Percentiles rank a stretch among this genome's conserved stretches.
phyloP scores from a whole-genome alignment of 495 filamentous ascomycete genomes.

The Penicillium herquei region DNA sequence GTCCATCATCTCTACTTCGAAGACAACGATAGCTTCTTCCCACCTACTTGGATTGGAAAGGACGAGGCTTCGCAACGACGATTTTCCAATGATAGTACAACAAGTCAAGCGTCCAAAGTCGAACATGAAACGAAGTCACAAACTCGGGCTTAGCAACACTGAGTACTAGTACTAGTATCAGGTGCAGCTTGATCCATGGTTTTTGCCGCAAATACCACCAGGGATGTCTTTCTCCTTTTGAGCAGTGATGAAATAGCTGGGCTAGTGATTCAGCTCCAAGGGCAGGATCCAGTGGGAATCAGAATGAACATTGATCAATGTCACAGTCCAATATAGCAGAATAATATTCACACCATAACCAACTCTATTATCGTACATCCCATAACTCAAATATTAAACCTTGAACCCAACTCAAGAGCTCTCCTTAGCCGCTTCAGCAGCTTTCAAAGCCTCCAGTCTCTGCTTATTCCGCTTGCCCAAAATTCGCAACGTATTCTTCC shows the following conservation, averaged over 20 bases:
- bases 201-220: no score
- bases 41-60: slow-evolving; percentile 34
- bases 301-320: no score
- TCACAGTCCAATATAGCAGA: no score
- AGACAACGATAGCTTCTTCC: slow-evolving; percentile 44
- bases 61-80: slow-evolving; percentile 11
- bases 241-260: no score
- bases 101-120: slow-evolving; percentile 3
- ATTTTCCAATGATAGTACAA: slow-evolving; percentile 15
- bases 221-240: no score
- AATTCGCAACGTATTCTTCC: slow-evolving; percentile 58
- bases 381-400: neutral
- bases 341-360: no score
- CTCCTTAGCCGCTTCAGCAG: slow-evolving; percentile 3
- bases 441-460: slow-evolving; percentile 54
- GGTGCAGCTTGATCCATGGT: no score
- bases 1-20: slow-evolving; percentile 41
- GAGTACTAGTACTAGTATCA: no score
- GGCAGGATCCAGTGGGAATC: no score
- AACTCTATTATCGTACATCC: neutral
- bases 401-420: no score
- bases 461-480: slow-evolving; percentile 63
- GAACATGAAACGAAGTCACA: neutral
- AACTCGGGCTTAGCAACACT: neutral
- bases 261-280: no score